Evolutionary conservation across 345 rosid genomes (phyloP).

Genomic region (Eucalyptus curtisii): DNA sequence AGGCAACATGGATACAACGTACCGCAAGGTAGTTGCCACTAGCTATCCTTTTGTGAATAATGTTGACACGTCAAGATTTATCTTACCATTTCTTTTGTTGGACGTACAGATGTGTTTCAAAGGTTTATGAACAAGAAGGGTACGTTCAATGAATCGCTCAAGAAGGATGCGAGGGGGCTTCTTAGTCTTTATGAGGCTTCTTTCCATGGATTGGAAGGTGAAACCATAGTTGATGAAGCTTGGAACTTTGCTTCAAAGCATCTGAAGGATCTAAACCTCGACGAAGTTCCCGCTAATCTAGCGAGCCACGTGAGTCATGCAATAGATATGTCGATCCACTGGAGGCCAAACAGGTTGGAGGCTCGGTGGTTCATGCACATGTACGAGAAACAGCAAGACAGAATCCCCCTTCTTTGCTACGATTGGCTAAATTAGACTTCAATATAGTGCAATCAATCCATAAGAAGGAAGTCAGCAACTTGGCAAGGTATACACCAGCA

Average conservation of each 20-base stretch:
- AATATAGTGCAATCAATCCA: not conserved
- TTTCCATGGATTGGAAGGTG: not conserved
- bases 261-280: not conserved
- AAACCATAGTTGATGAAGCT: not conserved
- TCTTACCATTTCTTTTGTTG: not conserved
- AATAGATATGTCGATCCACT: not conserved
- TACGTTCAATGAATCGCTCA: not conserved
- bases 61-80: too few relatives aligned
- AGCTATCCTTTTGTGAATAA: too few relatives aligned
- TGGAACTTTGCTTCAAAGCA: not conserved
- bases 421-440: conserved; percentile 3
- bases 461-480: not conserved
- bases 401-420: not conserved
- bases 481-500: not conserved
- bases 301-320: not conserved
- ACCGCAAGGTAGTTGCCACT: not conserved
- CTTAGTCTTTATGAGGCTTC: conserved; percentile 15
- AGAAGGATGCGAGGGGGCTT: not conserved
- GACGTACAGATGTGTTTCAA: not conserved
- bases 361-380: conserved; percentile 1
- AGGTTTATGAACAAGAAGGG: not conserved
- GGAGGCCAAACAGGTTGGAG: conserved; percentile 1
- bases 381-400: not conserved
- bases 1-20: conserved; percentile 4
- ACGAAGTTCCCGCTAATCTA: not conserved